Percentiles rank a stretch among this genome's conserved stretches.
phyloP scores from a whole-genome alignment of 768 basidiomycete species.

The Rhodosporidiobolus sp. region DNA sequence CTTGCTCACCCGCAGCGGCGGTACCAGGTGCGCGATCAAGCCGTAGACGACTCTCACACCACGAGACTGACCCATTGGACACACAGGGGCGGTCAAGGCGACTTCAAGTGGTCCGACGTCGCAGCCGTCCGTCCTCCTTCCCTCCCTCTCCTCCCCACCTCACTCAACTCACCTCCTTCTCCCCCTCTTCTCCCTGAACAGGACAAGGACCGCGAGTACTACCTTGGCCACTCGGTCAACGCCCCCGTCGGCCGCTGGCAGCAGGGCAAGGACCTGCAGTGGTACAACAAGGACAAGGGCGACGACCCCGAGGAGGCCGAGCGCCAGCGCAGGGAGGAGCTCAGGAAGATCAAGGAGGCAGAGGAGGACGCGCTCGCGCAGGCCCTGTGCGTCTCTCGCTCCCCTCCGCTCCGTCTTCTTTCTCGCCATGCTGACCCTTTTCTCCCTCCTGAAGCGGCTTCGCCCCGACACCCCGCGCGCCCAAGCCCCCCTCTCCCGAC shows the following conservation, averaged over 20 bases:
- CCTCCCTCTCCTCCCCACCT: not conserved
- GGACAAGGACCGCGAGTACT: slow-evolving; percentile 61
- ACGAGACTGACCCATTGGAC: not conserved
- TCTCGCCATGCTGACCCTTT: too few relatives aligned
- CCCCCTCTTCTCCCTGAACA: not conserved
- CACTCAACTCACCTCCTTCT: not conserved
- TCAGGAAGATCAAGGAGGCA: slow-evolving; percentile 74
- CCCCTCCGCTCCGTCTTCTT: not conserved
- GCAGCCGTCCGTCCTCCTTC: slow-evolving; percentile 19
- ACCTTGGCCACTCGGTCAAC: slow-evolving; percentile 80
- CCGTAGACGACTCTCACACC: not conserved
- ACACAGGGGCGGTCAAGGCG: slow-evolving; percentile 35
- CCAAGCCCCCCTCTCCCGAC: slow-evolving; percentile 14
- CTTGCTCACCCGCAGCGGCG: slow-evolving; percentile 16
- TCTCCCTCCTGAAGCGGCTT: slow-evolving; percentile 59
- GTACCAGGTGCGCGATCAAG: slow-evolving; percentile 19
- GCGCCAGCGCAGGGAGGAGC: slow-evolving; percentile 62
- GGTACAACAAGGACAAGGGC: slow-evolving; percentile 60
- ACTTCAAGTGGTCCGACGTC: slow-evolving; percentile 41
- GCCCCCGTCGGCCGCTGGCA: slow-evolving; percentile 65
- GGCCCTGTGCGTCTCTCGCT: slow-evolving; percentile 60
- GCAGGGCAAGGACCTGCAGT: slow-evolving; percentile 94
- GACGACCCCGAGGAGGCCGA: slow-evolving; percentile 48
- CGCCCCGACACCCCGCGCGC: slow-evolving; percentile 50
- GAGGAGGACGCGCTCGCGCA: slow-evolving; percentile 83